Conservation (phyloP, 2,329 filamentous ascomycete species). For the Ilyonectria robusta region DNA sequence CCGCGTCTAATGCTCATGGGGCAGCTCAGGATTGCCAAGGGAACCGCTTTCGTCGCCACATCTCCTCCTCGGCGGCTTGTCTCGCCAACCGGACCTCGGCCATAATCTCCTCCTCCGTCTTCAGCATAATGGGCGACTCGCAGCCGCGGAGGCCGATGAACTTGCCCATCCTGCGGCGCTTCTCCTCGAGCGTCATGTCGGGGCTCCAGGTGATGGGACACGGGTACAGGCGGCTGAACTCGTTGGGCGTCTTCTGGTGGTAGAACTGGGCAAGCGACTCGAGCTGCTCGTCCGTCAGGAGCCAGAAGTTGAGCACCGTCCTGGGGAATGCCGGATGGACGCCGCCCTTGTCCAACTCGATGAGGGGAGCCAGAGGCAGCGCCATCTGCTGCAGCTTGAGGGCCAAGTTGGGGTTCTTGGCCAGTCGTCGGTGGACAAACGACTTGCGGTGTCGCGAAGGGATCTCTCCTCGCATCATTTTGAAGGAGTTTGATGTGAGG, state of each 20-base stretch:
- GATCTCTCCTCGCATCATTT: slow-evolving; percentile 53
- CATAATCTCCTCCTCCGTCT: slow-evolving; percentile 64
- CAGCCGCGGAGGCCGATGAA: slow-evolving; percentile 80
- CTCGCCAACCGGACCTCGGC: slow-evolving; percentile 59
- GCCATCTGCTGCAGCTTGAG: slow-evolving; percentile 77
- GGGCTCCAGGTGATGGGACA: slow-evolving; percentile 75
- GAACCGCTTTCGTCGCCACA: slow-evolving; percentile 62
- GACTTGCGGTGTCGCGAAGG: slow-evolving; percentile 51
- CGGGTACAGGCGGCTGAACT: slow-evolving; percentile 74
- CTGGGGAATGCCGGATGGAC: slow-evolving; percentile 76
- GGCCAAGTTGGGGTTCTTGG: slow-evolving; percentile 66
- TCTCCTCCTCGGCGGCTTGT: slow-evolving; percentile 61
- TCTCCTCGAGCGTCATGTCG: slow-evolving; percentile 72
- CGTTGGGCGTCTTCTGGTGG: slow-evolving; percentile 74
- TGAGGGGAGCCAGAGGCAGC: slow-evolving; percentile 76
- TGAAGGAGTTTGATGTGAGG: slow-evolving; percentile 33
- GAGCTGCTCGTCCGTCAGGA: slow-evolving; percentile 79
- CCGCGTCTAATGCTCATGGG: slow-evolving; percentile 1
- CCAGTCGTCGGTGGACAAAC: slow-evolving; percentile 52
- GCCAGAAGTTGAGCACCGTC: slow-evolving; percentile 80
- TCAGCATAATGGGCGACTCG: slow-evolving; percentile 55
- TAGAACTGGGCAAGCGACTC: slow-evolving; percentile 81
- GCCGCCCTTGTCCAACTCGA: slow-evolving; percentile 72
- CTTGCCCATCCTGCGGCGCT: slow-evolving; percentile 78
- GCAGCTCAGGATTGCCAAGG: slow-evolving; percentile 39